phyloP scores from a whole-genome alignment of 768 basidiomycete species.

The Naganishia friedmannii region DNA sequence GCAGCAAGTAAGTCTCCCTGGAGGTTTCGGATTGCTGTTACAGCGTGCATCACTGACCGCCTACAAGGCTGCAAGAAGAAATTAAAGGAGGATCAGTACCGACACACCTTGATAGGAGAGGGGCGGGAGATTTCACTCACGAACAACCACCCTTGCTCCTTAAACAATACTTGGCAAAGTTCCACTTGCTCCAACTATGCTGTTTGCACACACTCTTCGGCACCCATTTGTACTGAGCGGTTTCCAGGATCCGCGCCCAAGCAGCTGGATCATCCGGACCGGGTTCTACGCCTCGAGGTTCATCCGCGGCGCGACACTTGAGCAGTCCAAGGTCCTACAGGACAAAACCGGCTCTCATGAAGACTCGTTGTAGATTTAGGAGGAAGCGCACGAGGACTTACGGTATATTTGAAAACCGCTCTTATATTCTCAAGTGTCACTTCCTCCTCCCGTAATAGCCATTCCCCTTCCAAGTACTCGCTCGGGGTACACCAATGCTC shows the following conservation, averaged over 20 bases:
- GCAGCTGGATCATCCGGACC: not conserved
- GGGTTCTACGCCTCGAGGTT: not conserved
- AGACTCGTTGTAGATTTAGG: too few relatives aligned
- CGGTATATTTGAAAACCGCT: not conserved
- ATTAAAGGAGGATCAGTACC: too few relatives aligned
- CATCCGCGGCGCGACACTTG: slow-evolving; percentile 17
- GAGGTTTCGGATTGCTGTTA: too few relatives aligned
- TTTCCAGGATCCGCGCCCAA: slow-evolving; percentile 8
- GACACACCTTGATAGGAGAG: too few relatives aligned
- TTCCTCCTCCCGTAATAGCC: too few relatives aligned
- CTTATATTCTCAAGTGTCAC: too few relatives aligned
- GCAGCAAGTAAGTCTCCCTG: not conserved
- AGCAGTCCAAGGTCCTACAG: slow-evolving; percentile 7
- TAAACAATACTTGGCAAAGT: slow-evolving; percentile 3
- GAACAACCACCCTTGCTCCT: slow-evolving; percentile 18
- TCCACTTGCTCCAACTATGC: not conserved
- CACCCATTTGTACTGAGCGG: slow-evolving; percentile 20
- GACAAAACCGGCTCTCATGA: too few relatives aligned
- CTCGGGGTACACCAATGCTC: slow-evolving; percentile 9
- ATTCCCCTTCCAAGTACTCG: slow-evolving; percentile 9
- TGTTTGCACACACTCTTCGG: not conserved
- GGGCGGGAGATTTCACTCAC: slow-evolving; percentile 2
- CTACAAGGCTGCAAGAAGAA: too few relatives aligned
- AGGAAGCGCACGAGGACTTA: not conserved
- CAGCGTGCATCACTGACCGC: too few relatives aligned